Evolutionary conservation across 306 rosid genomes (phyloP).

Genomic region (Comarum palustre): DNA sequence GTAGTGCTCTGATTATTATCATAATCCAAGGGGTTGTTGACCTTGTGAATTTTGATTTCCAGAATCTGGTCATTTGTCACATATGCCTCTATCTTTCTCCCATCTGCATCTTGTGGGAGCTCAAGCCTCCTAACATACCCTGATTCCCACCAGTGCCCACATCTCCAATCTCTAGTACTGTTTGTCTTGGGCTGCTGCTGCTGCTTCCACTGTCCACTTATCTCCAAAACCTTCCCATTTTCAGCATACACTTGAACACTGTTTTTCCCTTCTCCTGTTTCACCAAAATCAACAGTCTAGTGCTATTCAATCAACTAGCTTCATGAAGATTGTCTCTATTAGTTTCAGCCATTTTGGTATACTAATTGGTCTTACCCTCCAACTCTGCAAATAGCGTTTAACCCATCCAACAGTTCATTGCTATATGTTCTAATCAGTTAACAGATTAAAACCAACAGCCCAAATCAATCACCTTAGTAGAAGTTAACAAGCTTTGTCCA

Average conservation of each 20-base stretch:
- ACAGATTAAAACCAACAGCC: not conserved
- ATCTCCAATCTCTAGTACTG: slow-evolving; percentile 59
- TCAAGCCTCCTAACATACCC: slow-evolving; percentile 93
- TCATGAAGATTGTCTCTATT: not conserved
- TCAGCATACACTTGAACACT: slow-evolving; percentile 59
- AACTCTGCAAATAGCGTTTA: not conserved
- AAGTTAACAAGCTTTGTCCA: not conserved
- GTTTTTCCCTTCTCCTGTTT: slow-evolving; percentile 67
- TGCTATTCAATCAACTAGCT: slow-evolving; percentile 20
- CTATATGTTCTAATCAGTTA: not conserved
- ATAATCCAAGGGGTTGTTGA: slow-evolving; percentile 26
- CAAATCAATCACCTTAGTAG: not conserved
- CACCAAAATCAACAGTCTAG: slow-evolving; percentile 22
- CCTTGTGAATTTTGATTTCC: slow-evolving; percentile 68
- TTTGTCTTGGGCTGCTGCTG: slow-evolving; percentile 46
- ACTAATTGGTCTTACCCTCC: not conserved
- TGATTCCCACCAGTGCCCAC: slow-evolving; percentile 86
- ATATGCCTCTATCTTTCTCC: slow-evolving; percentile 56
- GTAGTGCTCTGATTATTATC: slow-evolving; percentile 33
- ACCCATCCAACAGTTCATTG: not conserved
- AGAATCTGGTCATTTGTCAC: slow-evolving; percentile 51
- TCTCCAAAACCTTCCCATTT: slow-evolving; percentile 72
- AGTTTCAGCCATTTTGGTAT: not conserved
- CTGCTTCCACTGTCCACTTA: slow-evolving; percentile 80
- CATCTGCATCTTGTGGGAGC: slow-evolving; percentile 88